Base-by-base conservation (phyloP, 192 early-diverging fungal species). In the Entophlyctis luteolus region DNA sequence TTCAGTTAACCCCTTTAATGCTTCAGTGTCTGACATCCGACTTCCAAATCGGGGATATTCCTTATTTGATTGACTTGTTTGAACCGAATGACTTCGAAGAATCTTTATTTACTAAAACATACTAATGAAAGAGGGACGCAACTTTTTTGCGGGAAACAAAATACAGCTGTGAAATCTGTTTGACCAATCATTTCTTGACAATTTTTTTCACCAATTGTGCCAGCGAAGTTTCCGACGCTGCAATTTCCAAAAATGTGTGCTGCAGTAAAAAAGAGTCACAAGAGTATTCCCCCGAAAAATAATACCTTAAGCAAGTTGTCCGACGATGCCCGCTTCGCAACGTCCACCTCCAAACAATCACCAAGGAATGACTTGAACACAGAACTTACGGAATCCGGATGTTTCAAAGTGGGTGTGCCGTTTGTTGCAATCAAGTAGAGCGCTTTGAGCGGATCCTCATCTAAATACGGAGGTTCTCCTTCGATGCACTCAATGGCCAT, bases 321-420 rank as follows among this genome's bases (percentile, higher is more conserved):
- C 48, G 87, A 83, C 2, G 79, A 87, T 2, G 93, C 89, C 47
- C 95, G 82, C 63, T 90, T 91, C 69, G 82, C 77, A 32, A 92
- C 90, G 71, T 96, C 93, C 23, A 98, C 93, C 71, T 90, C 92
- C 75, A 98, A 75, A 72, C 91, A 94, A 42, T 85, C 84, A 2
- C 91, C 89, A 72, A 98, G 81, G 82, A 98, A 98, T 65, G 86
- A 84, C 83, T 92, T 94, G 62, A 94, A 88, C 54, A 90, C 86
- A 4, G 85, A 57, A 59, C 87, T 89, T 67, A 95, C 74, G 62
- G 85, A 83, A 53, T 93, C 90, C 5, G 96, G 94, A 48, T 89
- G 85, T 78, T 96, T 89, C 32, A 98, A 72, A 31, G 87, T 84
- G 3, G 94, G 96, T 4, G 92, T 95, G 32, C 96, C 96, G 48